Base-by-base conservation (phyloP, 495 filamentous ascomycete species). In the Xylaria sp. region DNA sequence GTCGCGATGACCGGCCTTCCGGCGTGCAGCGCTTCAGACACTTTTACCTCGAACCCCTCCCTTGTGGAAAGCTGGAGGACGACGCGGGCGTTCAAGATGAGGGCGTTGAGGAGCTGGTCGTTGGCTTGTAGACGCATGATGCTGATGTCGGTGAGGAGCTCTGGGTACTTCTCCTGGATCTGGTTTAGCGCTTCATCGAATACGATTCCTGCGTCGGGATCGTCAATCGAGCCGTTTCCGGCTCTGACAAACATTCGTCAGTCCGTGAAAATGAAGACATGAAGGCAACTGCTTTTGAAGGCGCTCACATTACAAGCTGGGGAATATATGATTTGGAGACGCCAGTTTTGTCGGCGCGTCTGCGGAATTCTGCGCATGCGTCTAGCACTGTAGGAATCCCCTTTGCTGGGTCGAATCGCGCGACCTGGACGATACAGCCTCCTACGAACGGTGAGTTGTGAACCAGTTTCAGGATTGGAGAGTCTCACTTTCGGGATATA, bases 31-130 rank as follows among this genome's bases (percentile, higher is more conserved):
- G 93, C 93, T 79, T 97, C 93, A 0, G 91, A 94, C 19, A 97
- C 93, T 81, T 97, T 97, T 67, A 96, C 91, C 78, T 97, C 93
- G 74, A 97, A 97, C 3, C 93, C 93, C 78, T 97, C 93, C 24
- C 91, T 88, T 1, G 89, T 94, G 9, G 92, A 95, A 21, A 97
- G 87, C 79, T 97, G 93, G 46, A 95, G 84, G 0, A 89, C 91
- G 26, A 94, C 86, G 68, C 89, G 88, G 2, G 92, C 90, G 58
- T 90, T 90, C 46, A 91, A 90, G 48, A 97, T 83, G n/a, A 97
- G 79, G 0, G 91, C 90, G 75, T 96, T 94, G 75, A 97, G 89
- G 17, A 93, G 81, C 78, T 96, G 93, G 74, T 97, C 93, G 14
- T 88, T 91, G 6, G 92, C 92, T 3, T 90, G 86, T 1, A 97